phyloP scores from a whole-genome alignment of 2,329 filamentous ascomycete species.

The Kalmusia sp. region DNA sequence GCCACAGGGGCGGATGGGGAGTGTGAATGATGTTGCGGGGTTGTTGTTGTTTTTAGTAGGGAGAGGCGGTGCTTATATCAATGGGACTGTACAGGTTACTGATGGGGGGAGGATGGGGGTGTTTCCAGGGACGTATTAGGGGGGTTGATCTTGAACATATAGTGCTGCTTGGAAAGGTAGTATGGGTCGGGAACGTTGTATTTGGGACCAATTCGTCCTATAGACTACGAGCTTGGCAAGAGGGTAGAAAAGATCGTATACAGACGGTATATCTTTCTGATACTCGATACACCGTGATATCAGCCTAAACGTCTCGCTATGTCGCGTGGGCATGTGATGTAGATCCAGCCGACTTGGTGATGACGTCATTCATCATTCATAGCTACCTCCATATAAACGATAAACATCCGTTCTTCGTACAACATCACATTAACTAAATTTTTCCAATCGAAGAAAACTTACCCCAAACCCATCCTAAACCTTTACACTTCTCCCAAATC shows the following conservation, averaged over 20 bases:
- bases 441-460: not conserved
- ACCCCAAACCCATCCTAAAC: not conserved
- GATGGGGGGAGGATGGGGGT: conserved; percentile 53
- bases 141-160: no score
- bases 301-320: no score
- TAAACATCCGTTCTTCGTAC: not conserved
- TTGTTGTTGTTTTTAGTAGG: conserved; percentile 60
- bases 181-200: no score
- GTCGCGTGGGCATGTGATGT: not conserved
- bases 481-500: not conserved
- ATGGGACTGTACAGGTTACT: conserved; percentile 59
- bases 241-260: no score
- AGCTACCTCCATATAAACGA: not conserved
- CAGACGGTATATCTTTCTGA: no score
- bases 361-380: conserved; percentile 1
- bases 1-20: conserved; percentile 50
- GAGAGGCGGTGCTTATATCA: conserved; percentile 60
- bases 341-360: not conserved
- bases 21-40: conserved; percentile 56
- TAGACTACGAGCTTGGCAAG: no score
- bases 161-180: no score
- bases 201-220: no score
- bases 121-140: conserved; percentile 44
- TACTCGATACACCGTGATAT: no score
- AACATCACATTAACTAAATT: not conserved